Conservation (phyloP, 257 asterid species). For the Sherardia arvensis region DNA sequence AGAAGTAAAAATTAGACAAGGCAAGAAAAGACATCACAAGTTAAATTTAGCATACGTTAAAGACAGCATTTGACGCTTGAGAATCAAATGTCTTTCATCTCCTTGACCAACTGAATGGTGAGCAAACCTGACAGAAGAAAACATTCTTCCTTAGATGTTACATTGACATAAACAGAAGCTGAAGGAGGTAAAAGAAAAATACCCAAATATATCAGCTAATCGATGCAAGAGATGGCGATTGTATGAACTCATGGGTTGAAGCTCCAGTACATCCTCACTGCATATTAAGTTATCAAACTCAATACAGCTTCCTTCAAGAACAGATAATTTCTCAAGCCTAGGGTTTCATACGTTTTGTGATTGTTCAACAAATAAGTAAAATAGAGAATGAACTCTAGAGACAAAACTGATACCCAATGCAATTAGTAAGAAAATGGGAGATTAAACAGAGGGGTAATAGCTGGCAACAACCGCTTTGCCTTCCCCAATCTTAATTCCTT, state of each 20-base stretch:
- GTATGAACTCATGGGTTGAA: conserved; percentile 79
- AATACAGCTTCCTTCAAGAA: not conserved
- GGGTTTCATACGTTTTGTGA: not conserved
- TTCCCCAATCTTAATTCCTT: not conserved
- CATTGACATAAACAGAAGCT: not conserved
- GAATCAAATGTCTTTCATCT: conserved; percentile 65
- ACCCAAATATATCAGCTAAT: conserved; percentile 93
- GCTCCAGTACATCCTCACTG: conserved; percentile 68
- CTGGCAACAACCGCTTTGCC: not conserved
- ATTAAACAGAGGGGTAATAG: not conserved
- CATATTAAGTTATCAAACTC: conserved; percentile 18
- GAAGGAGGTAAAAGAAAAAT: not conserved
- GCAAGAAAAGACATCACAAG: not conserved
- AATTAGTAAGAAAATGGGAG: not conserved
- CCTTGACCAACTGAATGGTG: conserved; percentile 96
- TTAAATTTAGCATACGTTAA: conserved; percentile 48
- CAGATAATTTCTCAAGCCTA: not conserved
- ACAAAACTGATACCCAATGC: not conserved
- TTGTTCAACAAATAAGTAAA: not conserved
- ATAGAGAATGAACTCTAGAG: not conserved
- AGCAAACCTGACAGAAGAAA: conserved; percentile 48
- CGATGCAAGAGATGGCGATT: conserved; percentile 79
- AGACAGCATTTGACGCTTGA: conserved; percentile 78
- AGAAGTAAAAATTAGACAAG: not conserved
- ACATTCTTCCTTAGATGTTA: conserved; percentile 6